These are phyloP conservation scores for Pythium scleroteichum DNA, from an alignment of 352 stramenopile species.

Conservation along the genomic window DNA sequence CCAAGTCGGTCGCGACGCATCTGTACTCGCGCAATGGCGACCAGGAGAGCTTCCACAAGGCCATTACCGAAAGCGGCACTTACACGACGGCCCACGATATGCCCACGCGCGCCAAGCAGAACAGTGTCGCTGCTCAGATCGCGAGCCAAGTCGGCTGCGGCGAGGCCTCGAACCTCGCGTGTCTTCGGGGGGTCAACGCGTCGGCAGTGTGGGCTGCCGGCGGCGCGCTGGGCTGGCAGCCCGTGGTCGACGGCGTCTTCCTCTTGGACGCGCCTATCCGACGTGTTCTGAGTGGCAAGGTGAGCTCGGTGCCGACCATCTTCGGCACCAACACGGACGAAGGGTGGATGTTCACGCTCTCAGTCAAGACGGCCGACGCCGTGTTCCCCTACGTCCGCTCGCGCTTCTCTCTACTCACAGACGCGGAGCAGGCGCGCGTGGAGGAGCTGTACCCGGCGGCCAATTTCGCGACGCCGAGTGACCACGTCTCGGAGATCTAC, in stretches of 20 bases:
- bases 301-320: slow-evolving; percentile 16
- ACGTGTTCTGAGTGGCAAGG: neutral
- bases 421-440: neutral
- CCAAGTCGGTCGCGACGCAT: slow-evolving; percentile 7
- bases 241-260: slow-evolving; percentile 14
- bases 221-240: neutral
- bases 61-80: slow-evolving; percentile 12
- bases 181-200: slow-evolving; percentile 5
- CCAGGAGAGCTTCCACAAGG: slow-evolving; percentile 14
- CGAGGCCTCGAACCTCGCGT: neutral
- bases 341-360: slow-evolving; percentile 6
- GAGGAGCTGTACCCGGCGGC: slow-evolving; percentile 10
- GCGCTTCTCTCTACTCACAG: neutral
- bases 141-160: slow-evolving; percentile 1
- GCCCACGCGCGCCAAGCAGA: slow-evolving; percentile 1
- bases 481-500: slow-evolving; percentile 9
- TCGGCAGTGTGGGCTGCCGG: slow-evolving; percentile 9
- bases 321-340: slow-evolving; percentile 22
- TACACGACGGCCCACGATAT: slow-evolving; percentile 8
- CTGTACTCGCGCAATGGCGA: slow-evolving; percentile 5
- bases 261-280: neutral
- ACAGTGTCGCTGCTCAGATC: neutral
- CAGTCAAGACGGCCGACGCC: neutral
- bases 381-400: slow-evolving; percentile 3
- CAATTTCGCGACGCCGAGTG: slow-evolving; percentile 6